Base-by-base conservation (phyloP, 1,284 basidiomycete genomes). In the Microbotryum violaceum region DNA sequence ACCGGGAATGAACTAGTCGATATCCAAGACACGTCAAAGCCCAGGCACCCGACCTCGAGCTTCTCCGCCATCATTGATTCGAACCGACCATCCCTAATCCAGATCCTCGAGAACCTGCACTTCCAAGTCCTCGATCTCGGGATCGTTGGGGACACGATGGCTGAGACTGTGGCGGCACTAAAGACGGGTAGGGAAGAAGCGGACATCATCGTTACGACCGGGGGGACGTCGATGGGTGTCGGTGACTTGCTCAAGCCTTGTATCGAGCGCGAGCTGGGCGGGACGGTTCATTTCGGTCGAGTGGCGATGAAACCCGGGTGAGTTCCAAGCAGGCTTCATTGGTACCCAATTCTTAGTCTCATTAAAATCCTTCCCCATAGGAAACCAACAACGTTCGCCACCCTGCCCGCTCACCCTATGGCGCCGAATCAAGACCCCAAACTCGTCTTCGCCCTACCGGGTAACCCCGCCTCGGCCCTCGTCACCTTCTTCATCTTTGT, bases 191-290 rank as follows among this genome's bases (percentile, higher is more conserved):
- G 89, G 5, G 75, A 79, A 31, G 72, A 76, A 23, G 85, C 88
- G 0, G 90, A 92, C 71, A 75, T 93, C 3, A 74, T 92, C 10
- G 75, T 93, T 12, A 88, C 88, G 0, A 93, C 90, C 0, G 90
- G 91, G 14, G 90, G 90, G 3, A 91, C 90, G 2, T 89, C 87
- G 6, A 93, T 93, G 90, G 90, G 90, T 3, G 82, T 90, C 12
- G 83, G 83, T 1, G 90, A 93, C 73, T 79, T 92, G 31, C 76
- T 93, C 52, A 92, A 93, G 73, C 90, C 91, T 1, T 82, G 91
- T 58, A 85, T 93, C 63, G 91, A 93, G 75, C 82, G 85, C 21
- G 79, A 86, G 37, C 81, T 92, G 54, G 72, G 78, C 16, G 90
- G 88, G 0, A 83, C 80, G 2, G 80, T 91, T 18, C 87, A 90